Evolutionary conservation across 257 asterid species (phyloP).

Genomic region (Asclepias syriaca): DNA sequence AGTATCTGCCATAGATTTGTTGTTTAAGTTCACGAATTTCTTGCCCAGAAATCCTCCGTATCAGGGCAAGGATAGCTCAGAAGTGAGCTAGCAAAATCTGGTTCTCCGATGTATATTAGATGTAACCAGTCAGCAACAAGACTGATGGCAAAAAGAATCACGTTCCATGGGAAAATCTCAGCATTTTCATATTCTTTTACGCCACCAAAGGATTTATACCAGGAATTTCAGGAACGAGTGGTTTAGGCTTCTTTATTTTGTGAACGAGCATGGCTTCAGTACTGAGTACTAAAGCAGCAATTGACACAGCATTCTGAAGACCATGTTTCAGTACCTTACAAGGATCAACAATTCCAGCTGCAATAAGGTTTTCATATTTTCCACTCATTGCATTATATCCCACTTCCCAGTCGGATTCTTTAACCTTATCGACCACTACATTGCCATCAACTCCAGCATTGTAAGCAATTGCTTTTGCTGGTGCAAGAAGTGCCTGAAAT

Average conservation of each 20-base stretch:
- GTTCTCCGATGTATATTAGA: background rate
- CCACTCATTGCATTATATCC: conserved; percentile 88
- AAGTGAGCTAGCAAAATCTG: background rate
- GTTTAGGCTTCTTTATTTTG: conserved; percentile 61
- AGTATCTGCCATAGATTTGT: background rate
- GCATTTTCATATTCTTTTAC: background rate
- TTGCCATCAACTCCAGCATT: conserved; percentile 90
- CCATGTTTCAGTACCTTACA: conserved; percentile 73
- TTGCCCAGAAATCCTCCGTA: background rate
- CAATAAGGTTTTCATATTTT: conserved; percentile 68
- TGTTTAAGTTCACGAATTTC: background rate
- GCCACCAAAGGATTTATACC: conserved; percentile 65
- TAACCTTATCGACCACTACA: conserved; percentile 60
- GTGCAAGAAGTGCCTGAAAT: conserved; percentile 92
- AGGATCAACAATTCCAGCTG: conserved; percentile 86
- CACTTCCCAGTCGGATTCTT: conserved; percentile 39
- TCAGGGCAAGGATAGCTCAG: too few relatives aligned
- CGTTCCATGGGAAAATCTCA: background rate
- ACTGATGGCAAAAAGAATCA: background rate
- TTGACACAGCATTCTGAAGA: conserved; percentile 83
- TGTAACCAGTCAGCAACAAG: background rate
- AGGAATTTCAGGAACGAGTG: conserved; percentile 61
- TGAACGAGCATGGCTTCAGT: conserved; percentile 85
- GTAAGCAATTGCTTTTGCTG: conserved; percentile 74
- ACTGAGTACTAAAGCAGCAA: conserved; percentile 79